A percentile compares a stretch with the other conserved stretches of the same genome.
phyloP scores from a whole-genome alignment of 2,329 filamentous ascomycete species.

The Nigrospora oryzae region DNA sequence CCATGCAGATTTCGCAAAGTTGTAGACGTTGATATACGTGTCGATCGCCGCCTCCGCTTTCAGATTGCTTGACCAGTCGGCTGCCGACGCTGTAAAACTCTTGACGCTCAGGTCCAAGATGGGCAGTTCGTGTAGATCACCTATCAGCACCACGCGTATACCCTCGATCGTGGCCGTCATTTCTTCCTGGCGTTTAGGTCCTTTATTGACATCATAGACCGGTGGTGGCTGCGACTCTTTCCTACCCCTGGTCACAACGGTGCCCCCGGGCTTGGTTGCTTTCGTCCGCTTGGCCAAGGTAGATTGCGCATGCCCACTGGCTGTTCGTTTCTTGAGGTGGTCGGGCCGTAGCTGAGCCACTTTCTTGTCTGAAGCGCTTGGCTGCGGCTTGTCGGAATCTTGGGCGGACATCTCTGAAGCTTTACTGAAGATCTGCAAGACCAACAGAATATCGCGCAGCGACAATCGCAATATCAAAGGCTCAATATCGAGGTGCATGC shows the following conservation, averaged over 20 bases:
- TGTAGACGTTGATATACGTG: conserved; percentile 94
- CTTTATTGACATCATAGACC: conserved; percentile 21
- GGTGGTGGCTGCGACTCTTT: conserved; percentile 15
- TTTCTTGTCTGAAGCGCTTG: conserved; percentile 42
- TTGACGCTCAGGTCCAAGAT: conserved; percentile 92
- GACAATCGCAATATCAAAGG: conserved; percentile 86
- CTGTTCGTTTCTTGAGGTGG: conserved; percentile 45
- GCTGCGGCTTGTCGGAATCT: conserved; percentile 36
- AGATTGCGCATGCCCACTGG: conserved; percentile 47
- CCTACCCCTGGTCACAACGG: conserved; percentile 17
- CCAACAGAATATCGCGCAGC: conserved; percentile 86
- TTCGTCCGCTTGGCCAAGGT: conserved; percentile 36
- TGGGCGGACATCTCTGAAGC: conserved; percentile 78
- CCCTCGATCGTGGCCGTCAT: conserved; percentile 82
- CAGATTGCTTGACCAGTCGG: conserved; percentile 85
- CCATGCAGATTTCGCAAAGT: conserved; percentile 98
- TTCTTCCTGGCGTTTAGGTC: conserved; percentile 52
- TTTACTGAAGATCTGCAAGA: conserved; percentile 84
- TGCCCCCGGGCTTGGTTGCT: conserved; percentile 24
- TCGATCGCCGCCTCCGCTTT: conserved; percentile 86
- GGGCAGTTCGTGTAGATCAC: conserved; percentile 89
- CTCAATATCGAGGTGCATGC: conserved; percentile 80
- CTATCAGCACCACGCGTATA: conserved; percentile 86
- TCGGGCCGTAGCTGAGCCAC: conserved; percentile 42
- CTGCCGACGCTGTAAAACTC: conserved; percentile 73